A percentile compares a stretch with the other conserved stretches of the same genome.
Conservation (phyloP, 2,329 filamentous ascomycete species). For the Aschersonia sp. region DNA sequence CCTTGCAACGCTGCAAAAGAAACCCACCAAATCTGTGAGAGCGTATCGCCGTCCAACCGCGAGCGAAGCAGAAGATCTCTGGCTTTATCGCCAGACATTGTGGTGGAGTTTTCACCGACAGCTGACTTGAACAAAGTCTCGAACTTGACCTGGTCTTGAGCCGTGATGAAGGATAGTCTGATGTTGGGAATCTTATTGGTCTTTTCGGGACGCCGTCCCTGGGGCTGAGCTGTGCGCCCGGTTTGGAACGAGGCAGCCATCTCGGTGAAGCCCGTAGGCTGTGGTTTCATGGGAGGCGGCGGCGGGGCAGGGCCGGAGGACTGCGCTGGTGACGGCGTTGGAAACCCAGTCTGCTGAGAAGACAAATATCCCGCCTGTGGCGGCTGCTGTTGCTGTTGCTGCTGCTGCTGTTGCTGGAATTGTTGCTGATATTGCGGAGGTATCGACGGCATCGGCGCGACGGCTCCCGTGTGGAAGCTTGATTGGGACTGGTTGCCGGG, state of each 20-base stretch:
- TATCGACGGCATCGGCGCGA: constrained; percentile 44
- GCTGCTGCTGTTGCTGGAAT: constrained; percentile 30
- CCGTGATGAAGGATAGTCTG: constrained; percentile 88
- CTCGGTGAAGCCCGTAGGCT: constrained; percentile 49
- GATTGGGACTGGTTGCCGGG: constrained; percentile 39
- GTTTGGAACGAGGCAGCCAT: constrained; percentile 55
- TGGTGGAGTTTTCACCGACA: constrained; percentile 67
- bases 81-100: constrained; percentile 85
- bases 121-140: constrained; percentile 96
- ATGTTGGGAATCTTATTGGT: constrained; percentile 81
- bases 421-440: constrained; percentile 47
- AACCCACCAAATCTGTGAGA: constrained; percentile 81
- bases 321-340: constrained; percentile 32
- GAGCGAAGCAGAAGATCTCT: constrained; percentile 80
- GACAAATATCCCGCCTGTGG: constrained; percentile 20
- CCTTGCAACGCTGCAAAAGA: background rate
- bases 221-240: constrained; percentile 27
- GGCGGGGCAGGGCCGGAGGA: constrained; percentile 32
- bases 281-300: constrained; percentile 48
- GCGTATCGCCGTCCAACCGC: constrained; percentile 68
- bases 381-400: constrained; percentile 13
- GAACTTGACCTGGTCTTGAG: constrained; percentile 88
- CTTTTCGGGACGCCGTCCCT: constrained; percentile 33
- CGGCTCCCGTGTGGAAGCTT: constrained; percentile 42
- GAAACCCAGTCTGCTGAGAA: constrained; percentile 29